Evolutionary conservation across 139 green algal genomes (phyloP).

Genomic region (Raphidocelis subcapitata): DNA sequence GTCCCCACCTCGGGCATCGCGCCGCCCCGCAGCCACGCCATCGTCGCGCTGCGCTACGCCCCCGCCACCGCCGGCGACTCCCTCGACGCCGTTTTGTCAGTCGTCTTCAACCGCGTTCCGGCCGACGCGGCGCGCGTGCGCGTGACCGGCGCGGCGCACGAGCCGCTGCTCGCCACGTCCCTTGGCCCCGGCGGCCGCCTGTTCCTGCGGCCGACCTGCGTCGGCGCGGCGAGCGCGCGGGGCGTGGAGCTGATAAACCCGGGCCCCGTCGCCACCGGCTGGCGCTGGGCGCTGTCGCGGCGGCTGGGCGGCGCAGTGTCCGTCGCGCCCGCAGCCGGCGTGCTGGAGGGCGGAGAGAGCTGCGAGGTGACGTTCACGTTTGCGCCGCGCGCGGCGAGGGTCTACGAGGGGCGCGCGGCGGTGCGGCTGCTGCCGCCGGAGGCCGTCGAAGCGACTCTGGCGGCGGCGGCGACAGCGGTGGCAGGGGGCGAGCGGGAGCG

Average conservation of each 20-base stretch:
- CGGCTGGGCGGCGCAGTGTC: conserved; percentile 33
- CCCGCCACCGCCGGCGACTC: conserved; percentile 5
- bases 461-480: background rate
- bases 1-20: background rate
- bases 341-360: background rate
- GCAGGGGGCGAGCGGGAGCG: too few relatives aligned
- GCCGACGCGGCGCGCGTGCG: conserved; percentile 26
- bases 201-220: conserved; percentile 69
- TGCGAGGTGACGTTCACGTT: background rate
- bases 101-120: conserved; percentile 42
- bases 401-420: conserved; percentile 14
- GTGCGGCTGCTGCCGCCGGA: background rate
- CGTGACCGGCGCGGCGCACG: conserved; percentile 39
- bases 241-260: conserved; percentile 56
- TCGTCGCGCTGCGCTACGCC: conserved; percentile 37
- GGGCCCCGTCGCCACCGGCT: conserved; percentile 49
- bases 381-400: background rate
- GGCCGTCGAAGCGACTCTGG: background rate
- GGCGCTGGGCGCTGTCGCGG: conserved; percentile 47
- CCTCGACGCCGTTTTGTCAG: conserved; percentile 20
- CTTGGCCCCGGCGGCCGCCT: conserved; percentile 29
- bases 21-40: conserved; percentile 33
- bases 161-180: conserved; percentile 38
- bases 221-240: conserved; percentile 56
- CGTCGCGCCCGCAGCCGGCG: conserved; percentile 25